Conservation (phyloP, 345 rosid genomes). For the Pugionium dolabratum region DNA sequence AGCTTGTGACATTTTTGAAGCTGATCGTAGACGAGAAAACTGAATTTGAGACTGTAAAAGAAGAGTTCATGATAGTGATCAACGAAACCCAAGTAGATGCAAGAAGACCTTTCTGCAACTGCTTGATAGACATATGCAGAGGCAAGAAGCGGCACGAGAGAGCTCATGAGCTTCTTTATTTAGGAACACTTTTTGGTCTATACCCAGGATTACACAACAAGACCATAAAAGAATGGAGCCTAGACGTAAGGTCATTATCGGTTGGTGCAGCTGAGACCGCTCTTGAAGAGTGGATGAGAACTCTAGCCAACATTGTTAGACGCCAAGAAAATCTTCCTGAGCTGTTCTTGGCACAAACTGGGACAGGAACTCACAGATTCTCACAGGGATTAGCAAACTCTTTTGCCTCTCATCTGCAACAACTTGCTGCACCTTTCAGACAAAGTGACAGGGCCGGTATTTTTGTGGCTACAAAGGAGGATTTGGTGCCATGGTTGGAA, state of each 20-base stretch:
- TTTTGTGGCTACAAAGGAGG: conserved; percentile 69
- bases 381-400: conserved; percentile 76
- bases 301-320: conserved; percentile 56
- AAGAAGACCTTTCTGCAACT: conserved; percentile 86
- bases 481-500: conserved; percentile 40
- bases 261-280: conserved; percentile 90
- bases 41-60: conserved; percentile 53
- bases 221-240: conserved; percentile 70
- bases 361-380: conserved; percentile 79
- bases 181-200: conserved; percentile 74
- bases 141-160: conserved; percentile 53
- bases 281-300: conserved; percentile 86
- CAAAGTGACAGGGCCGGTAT: conserved; percentile 63
- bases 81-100: conserved; percentile 60
- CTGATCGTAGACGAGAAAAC: conserved; percentile 50
- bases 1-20: conserved; percentile 56
- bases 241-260: conserved; percentile 82
- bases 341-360: conserved; percentile 74
- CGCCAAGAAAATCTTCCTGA: conserved; percentile 71
- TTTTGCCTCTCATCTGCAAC: conserved; percentile 65
- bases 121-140: conserved; percentile 82
- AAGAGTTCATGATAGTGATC: conserved; percentile 63
- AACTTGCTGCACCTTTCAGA: conserved; percentile 72
- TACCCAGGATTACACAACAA: conserved; percentile 80
- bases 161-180: conserved; percentile 84